These are phyloP conservation scores for Pseudonitzschia pungens DNA, from an alignment of 108 stramenopile species.

Conservation along the genomic window DNA sequence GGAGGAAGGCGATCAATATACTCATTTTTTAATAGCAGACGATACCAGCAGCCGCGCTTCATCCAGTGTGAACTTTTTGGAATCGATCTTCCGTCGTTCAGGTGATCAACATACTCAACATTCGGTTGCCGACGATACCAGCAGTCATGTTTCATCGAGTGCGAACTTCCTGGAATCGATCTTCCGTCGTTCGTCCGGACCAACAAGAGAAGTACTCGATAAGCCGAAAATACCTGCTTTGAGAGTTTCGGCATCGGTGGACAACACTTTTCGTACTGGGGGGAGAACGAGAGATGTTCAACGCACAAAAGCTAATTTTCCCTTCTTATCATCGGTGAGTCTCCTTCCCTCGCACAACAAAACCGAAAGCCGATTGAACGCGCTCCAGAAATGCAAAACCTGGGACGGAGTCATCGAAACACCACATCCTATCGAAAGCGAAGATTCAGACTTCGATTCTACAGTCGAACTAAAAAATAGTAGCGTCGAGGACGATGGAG, in stretches of 20 bases:
- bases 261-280: neutral
- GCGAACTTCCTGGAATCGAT: neutral
- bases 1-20: neutral
- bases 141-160: neutral
- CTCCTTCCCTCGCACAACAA: neutral
- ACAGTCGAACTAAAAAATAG: conserved; percentile 29
- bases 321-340: conserved; percentile 19
- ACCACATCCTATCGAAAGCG: neutral
- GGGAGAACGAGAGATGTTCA: conserved; percentile 2
- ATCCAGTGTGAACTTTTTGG: neutral
- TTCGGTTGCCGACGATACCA: neutral
- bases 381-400: neutral
- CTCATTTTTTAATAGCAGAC: neutral
- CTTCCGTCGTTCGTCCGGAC: neutral
- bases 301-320: conserved; percentile 25
- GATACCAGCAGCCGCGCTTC: neutral
- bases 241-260: conserved; percentile 10
- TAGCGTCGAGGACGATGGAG: neutral
- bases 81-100: conserved; percentile 7
- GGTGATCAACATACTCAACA: neutral
- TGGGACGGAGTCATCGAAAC: neutral
- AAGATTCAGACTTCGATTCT: conserved; percentile 4
- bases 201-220: neutral
- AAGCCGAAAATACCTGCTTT: neutral
- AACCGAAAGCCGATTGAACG: neutral